Conservation (phyloP, 768 basidiomycete genomes). For the Aureoboletus auriporus region DNA sequence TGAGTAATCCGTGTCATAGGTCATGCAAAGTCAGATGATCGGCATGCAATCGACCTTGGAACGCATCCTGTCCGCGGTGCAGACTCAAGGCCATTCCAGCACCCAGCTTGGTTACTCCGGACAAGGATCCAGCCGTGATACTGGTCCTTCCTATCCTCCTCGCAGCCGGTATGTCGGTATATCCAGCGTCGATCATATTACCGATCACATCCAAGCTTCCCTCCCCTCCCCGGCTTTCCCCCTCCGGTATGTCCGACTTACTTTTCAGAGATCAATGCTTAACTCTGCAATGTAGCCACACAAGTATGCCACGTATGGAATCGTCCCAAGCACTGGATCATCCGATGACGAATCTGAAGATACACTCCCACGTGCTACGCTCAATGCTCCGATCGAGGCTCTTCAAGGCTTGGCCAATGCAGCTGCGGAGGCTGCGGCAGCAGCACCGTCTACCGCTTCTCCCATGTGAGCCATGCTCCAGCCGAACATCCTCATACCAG, state of each 20-base stretch:
- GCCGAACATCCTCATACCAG: not conserved
- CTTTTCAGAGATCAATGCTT: conserved; percentile 11
- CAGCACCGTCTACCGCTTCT: conserved; percentile 62
- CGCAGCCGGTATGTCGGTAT: conserved; percentile 32
- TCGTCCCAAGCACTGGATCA: conserved; percentile 79
- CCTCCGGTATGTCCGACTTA: conserved; percentile 60
- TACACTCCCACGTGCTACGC: conserved; percentile 73
- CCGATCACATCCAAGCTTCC: conserved; percentile 50
- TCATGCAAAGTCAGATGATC: conserved; percentile 93
- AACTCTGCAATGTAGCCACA: conserved; percentile 54
- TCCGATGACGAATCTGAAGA: conserved; percentile 93
- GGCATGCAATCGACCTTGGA: conserved; percentile 90
- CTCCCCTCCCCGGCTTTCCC: conserved; percentile 87
- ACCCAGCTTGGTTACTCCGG: conserved; percentile 20
- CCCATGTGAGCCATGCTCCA: conserved; percentile 43
- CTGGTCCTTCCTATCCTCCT: conserved; percentile 26
- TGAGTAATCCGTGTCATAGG: conserved; percentile 36
- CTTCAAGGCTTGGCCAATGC: conserved; percentile 93
- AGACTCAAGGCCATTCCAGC: conserved; percentile 34
- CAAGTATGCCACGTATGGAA: conserved; percentile 89
- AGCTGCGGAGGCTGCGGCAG: conserved; percentile 82
- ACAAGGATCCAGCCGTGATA: conserved; percentile 19
- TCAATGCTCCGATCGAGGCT: conserved; percentile 93
- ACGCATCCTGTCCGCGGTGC: conserved; percentile 71
- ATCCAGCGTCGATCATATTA: conserved; percentile 14